Evolutionary conservation across 257 asterid species (phyloP), one percentile per base, ranked within the genome.

Genomic region (Catharanthus roseus): DNA sequence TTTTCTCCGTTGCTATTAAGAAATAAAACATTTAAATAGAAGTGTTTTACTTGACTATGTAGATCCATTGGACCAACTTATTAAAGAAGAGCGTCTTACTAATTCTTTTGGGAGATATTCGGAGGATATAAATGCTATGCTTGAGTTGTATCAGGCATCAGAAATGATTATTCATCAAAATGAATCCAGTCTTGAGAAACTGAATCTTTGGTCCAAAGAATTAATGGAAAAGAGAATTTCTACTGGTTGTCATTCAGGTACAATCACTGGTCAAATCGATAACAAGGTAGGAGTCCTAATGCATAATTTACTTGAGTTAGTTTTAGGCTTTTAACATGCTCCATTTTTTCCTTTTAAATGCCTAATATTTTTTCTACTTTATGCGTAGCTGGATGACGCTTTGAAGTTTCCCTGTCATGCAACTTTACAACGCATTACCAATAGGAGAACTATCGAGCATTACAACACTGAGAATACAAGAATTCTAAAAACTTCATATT

Each of bases 131-230:
- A 66, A 70, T 74, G 78, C 86, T 8, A 65, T 78, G 60, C 87
- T 93, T 47, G 95, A 93, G 70, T 72, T 86, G 68, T 86, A 87
- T 78, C 80, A 73, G 77, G 97, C 96, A 58, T 83, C 96, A 11
- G 90, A 89, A 75, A 61, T 82, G 72, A 78, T 82, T 74, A 45
- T 88, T 54, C 73, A 72, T 74, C 80, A 88, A n/a, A 81, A 81
- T 75, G 95, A 91, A 76, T 77, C 74, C 33, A 80, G 74, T 73
- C 72, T 90, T 67, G 83, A 83, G 74, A 74, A 80, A 70, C 90
- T 82, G 31, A 84, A 77, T 51, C 29, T 65, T 70, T 73, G 90
- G 90, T 84, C 83, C 31, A 78, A 80, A 70, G 56, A 38, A 68
- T 67, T 85, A 55, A 86, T 91, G 57, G 84, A 82, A 87, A 83